phyloP scores from a whole-genome alignment of 768 basidiomycete genomes.

The Lentinula boryana region DNA sequence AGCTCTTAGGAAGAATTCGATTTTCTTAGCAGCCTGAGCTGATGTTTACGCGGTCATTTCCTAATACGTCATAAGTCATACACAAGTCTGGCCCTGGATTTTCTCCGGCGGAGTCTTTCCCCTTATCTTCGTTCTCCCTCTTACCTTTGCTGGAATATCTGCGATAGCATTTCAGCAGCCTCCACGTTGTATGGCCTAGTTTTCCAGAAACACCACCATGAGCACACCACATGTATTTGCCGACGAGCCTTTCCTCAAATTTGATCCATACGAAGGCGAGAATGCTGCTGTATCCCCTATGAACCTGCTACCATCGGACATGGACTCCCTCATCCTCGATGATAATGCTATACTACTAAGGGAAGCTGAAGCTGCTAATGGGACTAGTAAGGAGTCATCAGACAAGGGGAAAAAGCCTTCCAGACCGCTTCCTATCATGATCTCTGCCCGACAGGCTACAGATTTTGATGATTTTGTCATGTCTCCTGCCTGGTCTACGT shows the following conservation, averaged over 20 bases:
- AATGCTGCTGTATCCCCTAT: background rate
- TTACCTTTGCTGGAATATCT: background rate
- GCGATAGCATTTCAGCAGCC: background rate
- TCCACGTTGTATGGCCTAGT: background rate
- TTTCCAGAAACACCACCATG: conserved; percentile 18
- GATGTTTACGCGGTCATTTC: too few species aligned
- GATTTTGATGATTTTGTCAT: conserved; percentile 30
- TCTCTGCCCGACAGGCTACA: conserved; percentile 16
- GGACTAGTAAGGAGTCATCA: conserved; percentile 6
- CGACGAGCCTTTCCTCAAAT: conserved; percentile 44
- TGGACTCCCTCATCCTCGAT: conserved; percentile 3
- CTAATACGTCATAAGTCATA: background rate
- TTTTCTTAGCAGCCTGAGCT: too few species aligned
- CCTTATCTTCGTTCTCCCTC: background rate
- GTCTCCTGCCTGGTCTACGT: conserved; percentile 12
- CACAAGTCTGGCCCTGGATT: background rate
- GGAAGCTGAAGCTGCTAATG: background rate
- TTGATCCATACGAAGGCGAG: conserved; percentile 38
- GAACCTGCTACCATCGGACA: conserved; percentile 10
- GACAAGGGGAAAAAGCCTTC: conserved; percentile 54
- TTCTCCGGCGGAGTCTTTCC: background rate
- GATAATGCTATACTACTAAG: background rate
- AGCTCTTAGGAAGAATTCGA: too few species aligned
- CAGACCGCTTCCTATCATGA: conserved; percentile 45
- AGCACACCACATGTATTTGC: conserved; percentile 40